A percentile compares a stretch with the other conserved stretches of the same genome.
phyloP scores from a whole-genome alignment of 306 rosid species.

The Lablab purpureus region DNA sequence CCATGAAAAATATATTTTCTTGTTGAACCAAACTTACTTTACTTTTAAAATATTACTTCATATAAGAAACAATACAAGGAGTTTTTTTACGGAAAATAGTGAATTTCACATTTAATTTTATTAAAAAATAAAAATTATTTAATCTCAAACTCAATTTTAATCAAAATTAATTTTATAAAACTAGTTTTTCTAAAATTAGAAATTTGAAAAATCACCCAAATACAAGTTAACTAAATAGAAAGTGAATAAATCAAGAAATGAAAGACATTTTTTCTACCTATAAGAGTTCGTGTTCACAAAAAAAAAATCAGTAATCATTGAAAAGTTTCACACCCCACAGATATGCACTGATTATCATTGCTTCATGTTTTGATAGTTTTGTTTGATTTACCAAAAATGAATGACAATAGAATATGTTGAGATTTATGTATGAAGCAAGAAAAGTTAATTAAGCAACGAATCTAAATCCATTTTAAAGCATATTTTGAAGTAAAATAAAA shows the following conservation, averaged over 20 bases:
- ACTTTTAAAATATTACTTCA: background rate
- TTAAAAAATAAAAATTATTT: background rate
- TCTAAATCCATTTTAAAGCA: background rate
- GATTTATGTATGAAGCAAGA: background rate
- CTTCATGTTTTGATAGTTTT: background rate
- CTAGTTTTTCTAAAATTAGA: background rate
- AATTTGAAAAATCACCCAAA: background rate
- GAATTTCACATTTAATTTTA: background rate
- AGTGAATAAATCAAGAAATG: background rate
- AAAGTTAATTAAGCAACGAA: background rate
- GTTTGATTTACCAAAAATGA: background rate
- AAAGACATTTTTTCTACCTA: background rate
- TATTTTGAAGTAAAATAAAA: background rate
- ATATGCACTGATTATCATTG: background rate
- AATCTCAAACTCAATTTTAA: background rate
- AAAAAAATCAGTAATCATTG: background rate
- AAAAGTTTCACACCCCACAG: background rate
- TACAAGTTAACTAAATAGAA: background rate
- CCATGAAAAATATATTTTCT: background rate
- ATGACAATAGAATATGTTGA: background rate
- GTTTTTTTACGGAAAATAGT: background rate
- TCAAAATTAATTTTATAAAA: background rate
- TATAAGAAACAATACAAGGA: background rate
- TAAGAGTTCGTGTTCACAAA: background rate
- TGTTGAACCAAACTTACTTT: background rate